A percentile compares a stretch with the other conserved stretches of the same genome.
Evolutionary conservation across 176 grass and related monocot genomes (phyloP).

Genomic region (Aegilops bicornis): DNA sequence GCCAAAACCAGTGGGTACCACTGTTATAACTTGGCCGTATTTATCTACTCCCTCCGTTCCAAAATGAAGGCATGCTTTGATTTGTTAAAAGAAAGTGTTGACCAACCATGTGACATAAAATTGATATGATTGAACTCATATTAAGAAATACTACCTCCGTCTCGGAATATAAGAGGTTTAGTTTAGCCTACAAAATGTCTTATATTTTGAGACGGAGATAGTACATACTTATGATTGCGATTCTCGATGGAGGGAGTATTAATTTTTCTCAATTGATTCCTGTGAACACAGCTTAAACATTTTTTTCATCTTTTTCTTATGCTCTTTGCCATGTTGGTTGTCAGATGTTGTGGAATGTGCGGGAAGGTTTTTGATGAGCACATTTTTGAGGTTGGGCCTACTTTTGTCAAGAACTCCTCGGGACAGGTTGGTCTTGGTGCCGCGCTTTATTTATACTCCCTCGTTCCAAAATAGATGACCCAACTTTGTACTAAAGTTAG

Average conservation of each 20-base stretch:
- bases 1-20: not conserved
- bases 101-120: not conserved
- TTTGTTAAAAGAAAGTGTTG: not conserved
- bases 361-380: conserved; percentile 80
- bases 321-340: conserved; percentile 24
- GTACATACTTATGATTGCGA: not conserved
- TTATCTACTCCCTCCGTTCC: not conserved
- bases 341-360: conserved; percentile 63
- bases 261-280: not conserved
- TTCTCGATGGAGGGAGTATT: not conserved
- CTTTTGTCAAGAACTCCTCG: conserved; percentile 43
- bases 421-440: conserved; percentile 46
- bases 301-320: not conserved
- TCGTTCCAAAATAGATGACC: too few relatives aligned
- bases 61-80: not conserved
- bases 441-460: not conserved
- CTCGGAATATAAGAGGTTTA: too few relatives aligned
- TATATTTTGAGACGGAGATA: too few relatives aligned
- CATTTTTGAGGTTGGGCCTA: conserved; percentile 41
- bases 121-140: not conserved
- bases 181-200: too few relatives aligned
- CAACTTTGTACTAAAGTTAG: too few relatives aligned
- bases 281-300: not conserved
- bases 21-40: not conserved
- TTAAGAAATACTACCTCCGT: not conserved